Conservation (phyloP, 805 yeast species). For the Lipomyces chichibuensis region DNA sequence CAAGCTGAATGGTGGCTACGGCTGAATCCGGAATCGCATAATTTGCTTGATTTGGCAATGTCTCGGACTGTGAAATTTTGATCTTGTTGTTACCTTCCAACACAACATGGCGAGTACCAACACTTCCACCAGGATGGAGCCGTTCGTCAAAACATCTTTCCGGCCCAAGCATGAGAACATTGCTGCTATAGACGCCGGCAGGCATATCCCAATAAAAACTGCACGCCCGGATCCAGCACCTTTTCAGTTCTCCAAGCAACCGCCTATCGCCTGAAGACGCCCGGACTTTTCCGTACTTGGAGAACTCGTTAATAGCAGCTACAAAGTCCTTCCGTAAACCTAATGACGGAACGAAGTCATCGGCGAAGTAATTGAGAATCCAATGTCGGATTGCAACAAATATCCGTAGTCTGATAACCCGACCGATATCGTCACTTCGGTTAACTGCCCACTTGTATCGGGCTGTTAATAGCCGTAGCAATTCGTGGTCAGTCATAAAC, state of each 20-base stretch:
- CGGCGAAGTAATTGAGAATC: constrained; percentile 82
- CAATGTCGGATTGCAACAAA: constrained; percentile 89
- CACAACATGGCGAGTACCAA: constrained; percentile 21
- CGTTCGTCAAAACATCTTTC: constrained; percentile 33
- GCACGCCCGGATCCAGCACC: constrained; percentile 52
- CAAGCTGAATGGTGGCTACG: not conserved
- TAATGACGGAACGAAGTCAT: constrained; percentile 68
- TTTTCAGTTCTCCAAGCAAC: constrained; percentile 53
- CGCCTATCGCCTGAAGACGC: constrained; percentile 40
- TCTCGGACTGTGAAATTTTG: not conserved
- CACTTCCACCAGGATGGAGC: constrained; percentile 43
- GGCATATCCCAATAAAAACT: constrained; percentile 44
- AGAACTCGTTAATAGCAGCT: constrained; percentile 46
- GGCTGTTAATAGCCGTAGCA: constrained; percentile 63
- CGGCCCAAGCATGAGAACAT: constrained; percentile 12
- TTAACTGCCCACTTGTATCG: constrained; percentile 75
- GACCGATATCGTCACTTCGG: constrained; percentile 54
- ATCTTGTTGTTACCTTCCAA: not conserved
- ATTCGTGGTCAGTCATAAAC: constrained; percentile 60
- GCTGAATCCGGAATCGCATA: not conserved
- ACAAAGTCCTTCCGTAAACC: constrained; percentile 53
- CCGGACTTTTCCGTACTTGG: constrained; percentile 39
- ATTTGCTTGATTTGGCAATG: not conserved
- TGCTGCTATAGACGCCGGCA: constrained; percentile 14
- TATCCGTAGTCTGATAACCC: constrained; percentile 72